Conservation (phyloP, 805 yeast genomes). For the Debaryomyces tyrocola region DNA sequence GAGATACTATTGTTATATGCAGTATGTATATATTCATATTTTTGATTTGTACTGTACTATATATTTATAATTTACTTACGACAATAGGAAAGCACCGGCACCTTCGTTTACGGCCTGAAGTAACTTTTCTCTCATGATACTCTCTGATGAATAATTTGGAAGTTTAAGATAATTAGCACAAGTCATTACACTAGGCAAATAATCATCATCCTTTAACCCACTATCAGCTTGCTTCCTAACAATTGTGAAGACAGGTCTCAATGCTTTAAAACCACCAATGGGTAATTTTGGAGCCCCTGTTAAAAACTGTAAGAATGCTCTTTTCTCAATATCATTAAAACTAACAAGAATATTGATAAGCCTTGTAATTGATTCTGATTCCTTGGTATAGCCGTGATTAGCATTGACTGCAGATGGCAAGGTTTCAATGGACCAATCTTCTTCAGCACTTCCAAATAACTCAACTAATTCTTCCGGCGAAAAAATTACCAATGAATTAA, state of each 20-base stretch:
- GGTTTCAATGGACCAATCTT: conserved; percentile 80
- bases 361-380: conserved; percentile 60
- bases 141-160: conserved; percentile 73
- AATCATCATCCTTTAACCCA: conserved; percentile 67
- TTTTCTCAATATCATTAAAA: conserved; percentile 55
- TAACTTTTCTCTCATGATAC: conserved; percentile 58
- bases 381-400: conserved; percentile 84
- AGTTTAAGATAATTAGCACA: conserved; percentile 92
- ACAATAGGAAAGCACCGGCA: conserved; percentile 79
- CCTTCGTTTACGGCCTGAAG: conserved; percentile 82
- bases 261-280: conserved; percentile 84
- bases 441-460: conserved; percentile 75
- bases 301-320: conserved; percentile 79
- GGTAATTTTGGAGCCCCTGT: conserved; percentile 95
- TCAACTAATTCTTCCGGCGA: conserved; percentile 71
- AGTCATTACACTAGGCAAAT: conserved; percentile 96
- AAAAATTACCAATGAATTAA: conserved; percentile 66
- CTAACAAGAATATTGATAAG: conserved; percentile 61
- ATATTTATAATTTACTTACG: conserved; percentile 23
- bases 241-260: conserved; percentile 82
- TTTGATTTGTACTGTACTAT: neutral
- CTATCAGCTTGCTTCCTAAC: conserved; percentile 82
- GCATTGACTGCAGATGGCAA: conserved; percentile 66
- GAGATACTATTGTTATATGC: neutral
- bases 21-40: neutral